Evolutionary conservation across 495 filamentous ascomycete genomes (phyloP).

Genomic region (Aspergillus haitiensis): DNA sequence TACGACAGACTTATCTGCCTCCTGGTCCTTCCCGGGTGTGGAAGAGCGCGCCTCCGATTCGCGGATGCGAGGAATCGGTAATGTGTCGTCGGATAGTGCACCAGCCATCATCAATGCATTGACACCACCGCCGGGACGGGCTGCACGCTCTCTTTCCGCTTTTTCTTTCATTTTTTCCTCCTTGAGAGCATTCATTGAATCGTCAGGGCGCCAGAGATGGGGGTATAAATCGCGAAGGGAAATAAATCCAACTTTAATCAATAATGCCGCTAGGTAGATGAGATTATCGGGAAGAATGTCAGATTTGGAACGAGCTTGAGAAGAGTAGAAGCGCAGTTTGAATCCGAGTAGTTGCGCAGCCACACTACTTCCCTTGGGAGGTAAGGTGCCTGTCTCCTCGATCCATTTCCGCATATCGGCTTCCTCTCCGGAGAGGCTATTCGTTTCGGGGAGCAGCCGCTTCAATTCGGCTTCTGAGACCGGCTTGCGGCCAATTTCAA

Average conservation of each 20-base stretch:
- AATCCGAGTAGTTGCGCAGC: slow-evolving; percentile 96
- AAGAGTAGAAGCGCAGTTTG: slow-evolving; percentile 93
- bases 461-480: slow-evolving; percentile 51
- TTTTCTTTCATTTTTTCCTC: slow-evolving; percentile 71
- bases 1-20: slow-evolving; percentile 48
- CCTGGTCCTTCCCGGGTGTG: slow-evolving; percentile 52
- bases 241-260: slow-evolving; percentile 97
- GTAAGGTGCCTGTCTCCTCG: slow-evolving; percentile 71
- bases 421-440: slow-evolving; percentile 43
- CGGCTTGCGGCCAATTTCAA: slow-evolving; percentile 71
- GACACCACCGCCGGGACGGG: slow-evolving; percentile 60
- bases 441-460: slow-evolving; percentile 45
- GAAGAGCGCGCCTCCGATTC: slow-evolving; percentile 45
- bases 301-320: slow-evolving; percentile 62
- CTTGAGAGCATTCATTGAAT: slow-evolving; percentile 70
- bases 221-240: slow-evolving; percentile 91
- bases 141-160: slow-evolving; percentile 68
- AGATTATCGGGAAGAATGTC: slow-evolving; percentile 85
- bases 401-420: slow-evolving; percentile 69
- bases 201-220: slow-evolving; percentile 84
- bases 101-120: slow-evolving; percentile 93
- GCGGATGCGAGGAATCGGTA: slow-evolving; percentile 50
- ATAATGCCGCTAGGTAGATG: slow-evolving; percentile 81
- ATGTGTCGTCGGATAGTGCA: slow-evolving; percentile 79
- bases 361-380: slow-evolving; percentile 80